A percentile compares a stretch with the other conserved stretches of the same genome.
Conservation (phyloP, 257 asterid species). For the Solanum virginianum region DNA sequence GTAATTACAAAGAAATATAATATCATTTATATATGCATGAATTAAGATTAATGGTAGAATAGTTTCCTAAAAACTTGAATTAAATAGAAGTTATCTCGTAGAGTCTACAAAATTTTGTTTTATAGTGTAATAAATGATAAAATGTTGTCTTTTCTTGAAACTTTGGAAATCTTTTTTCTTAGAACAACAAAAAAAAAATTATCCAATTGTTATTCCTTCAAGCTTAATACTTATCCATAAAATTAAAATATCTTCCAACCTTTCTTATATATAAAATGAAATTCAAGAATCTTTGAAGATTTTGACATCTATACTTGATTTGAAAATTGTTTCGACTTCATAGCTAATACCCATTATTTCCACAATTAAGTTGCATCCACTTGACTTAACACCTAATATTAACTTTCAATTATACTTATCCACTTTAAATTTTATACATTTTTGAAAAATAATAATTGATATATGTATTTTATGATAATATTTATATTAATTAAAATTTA, state of each 20-base stretch:
- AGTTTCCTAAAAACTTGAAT: too few relatives aligned
- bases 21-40: too few relatives aligned
- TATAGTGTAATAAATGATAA: too few relatives aligned
- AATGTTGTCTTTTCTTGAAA: not conserved
- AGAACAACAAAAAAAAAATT: not conserved
- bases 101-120: too few relatives aligned
- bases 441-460: too few relatives aligned
- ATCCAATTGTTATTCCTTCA: not conserved
- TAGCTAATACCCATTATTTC: not conserved
- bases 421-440: not conserved
- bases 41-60: too few relatives aligned
- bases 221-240: not conserved
- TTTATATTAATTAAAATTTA: too few relatives aligned
- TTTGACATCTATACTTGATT: not conserved
- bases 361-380: not conserved
- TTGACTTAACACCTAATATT: not conserved
- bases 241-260: not conserved
- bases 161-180: not conserved
- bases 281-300: not conserved
- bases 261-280: not conserved
- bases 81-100: too few relatives aligned
- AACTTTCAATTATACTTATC: not conserved
- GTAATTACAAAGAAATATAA: too few relatives aligned
- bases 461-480: too few relatives aligned
- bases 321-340: not conserved